Percentiles rank a stretch among this genome's conserved stretches.
Conservation (phyloP, 2,329 filamentous ascomycete genomes). For the Colletotrichum noveboracense region DNA sequence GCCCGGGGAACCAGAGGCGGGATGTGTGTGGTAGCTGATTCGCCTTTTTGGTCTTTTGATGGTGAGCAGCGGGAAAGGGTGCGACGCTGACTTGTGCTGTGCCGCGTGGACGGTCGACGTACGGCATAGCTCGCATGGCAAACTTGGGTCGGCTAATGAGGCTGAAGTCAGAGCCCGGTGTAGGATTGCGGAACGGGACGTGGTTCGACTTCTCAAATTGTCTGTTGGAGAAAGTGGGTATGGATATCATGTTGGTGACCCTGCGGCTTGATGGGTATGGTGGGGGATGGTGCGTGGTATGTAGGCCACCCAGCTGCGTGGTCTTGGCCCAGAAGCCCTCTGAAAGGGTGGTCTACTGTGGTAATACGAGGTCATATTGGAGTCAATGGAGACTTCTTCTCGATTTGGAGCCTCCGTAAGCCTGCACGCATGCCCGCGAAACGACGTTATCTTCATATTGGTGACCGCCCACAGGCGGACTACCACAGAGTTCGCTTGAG, state of each 20-base stretch:
- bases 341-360: background rate
- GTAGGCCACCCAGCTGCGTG: rapidly evolving
- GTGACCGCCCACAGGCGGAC: background rate
- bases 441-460: rapidly evolving
- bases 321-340: background rate
- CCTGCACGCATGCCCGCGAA: background rate
- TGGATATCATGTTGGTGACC: background rate
- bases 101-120: background rate
- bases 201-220: background rate
- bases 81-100: background rate
- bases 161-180: background rate
- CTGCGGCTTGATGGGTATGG: background rate
- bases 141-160: background rate
- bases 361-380: rapidly evolving
- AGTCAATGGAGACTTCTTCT: background rate
- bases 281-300: background rate
- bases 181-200: background rate
- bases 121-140: background rate
- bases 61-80: background rate
- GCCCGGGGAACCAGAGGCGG: background rate
- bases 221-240: background rate
- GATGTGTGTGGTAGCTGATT: background rate
- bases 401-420: background rate
- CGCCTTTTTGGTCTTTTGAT: background rate
- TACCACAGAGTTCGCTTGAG: too few relatives aligned